Evolutionary conservation across 116 monocot genomes (phyloP).

Genomic region (Zostera marina): DNA sequence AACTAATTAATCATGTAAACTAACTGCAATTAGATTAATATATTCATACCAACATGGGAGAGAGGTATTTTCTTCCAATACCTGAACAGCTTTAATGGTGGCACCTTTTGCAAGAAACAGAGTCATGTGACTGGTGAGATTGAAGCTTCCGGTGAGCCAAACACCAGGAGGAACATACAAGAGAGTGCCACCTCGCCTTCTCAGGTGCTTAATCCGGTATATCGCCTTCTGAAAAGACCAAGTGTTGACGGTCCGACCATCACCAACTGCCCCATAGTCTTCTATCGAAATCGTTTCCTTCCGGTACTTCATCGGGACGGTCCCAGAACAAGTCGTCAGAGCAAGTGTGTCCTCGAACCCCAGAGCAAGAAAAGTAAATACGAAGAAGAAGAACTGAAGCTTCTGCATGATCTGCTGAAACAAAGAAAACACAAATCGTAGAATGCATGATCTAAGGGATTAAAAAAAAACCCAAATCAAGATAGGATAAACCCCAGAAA

Average conservation of each 20-base stretch:
- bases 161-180: conserved; percentile 46
- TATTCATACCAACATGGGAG: too few species aligned
- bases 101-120: conserved; percentile 65
- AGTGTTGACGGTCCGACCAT: conserved; percentile 38
- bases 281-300: conserved; percentile 29
- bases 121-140: conserved; percentile 84
- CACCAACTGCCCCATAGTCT: conserved; percentile 52
- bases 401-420: too few species aligned
- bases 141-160: conserved; percentile 71
- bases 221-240: conserved; percentile 39
- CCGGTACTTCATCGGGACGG: conserved; percentile 39
- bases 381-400: too few species aligned
- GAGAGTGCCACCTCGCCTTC: conserved; percentile 39
- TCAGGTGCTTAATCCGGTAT: conserved; percentile 40
- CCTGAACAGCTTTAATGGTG: conserved; percentile 54
- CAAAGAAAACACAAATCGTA: too few species aligned
- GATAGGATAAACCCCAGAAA: too few species aligned
- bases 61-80: conserved; percentile 4
- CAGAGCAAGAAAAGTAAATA: too few species aligned
- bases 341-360: not conserved
- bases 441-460: too few species aligned
- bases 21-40: not conserved
- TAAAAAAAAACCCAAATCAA: too few species aligned
- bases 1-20: too few species aligned
- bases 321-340: conserved; percentile 27